phyloP scores from a whole-genome alignment of 1,284 basidiomycete genomes.

The Sanghuangporus sanghuang region DNA sequence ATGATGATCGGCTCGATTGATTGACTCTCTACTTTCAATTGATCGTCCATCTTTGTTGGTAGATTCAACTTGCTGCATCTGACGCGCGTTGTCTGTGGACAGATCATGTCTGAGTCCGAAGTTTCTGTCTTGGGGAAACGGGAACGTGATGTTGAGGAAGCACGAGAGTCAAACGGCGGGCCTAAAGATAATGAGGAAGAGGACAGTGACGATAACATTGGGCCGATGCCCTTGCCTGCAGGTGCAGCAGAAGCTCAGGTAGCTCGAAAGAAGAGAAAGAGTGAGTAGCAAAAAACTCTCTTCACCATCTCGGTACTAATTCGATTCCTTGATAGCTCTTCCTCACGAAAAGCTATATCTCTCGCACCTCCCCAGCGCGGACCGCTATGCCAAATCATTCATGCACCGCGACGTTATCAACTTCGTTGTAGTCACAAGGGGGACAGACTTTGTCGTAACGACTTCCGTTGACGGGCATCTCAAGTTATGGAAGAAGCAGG shows the following conservation, averaged over 20 bases:
- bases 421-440: slow-evolving; percentile 84
- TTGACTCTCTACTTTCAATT: background rate
- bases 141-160: slow-evolving; percentile 35
- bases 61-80: background rate
- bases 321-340: slow-evolving; percentile 40
- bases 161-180: slow-evolving; percentile 21
- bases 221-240: slow-evolving; percentile 70
- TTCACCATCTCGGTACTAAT: background rate
- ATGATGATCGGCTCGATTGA: background rate
- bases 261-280: slow-evolving; percentile 69
- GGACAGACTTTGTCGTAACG: slow-evolving; percentile 88
- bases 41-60: background rate
- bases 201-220: slow-evolving; percentile 63
- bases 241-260: slow-evolving; percentile 29
- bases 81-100: background rate
- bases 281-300: slow-evolving; percentile 28
- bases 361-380: slow-evolving; percentile 86
- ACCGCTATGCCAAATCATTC: slow-evolving; percentile 96
- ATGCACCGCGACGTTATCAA: slow-evolving; percentile 97
- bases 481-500: slow-evolving; percentile 99
- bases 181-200: slow-evolving; percentile 22
- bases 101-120: slow-evolving; percentile 36
- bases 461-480: slow-evolving; percentile 94
- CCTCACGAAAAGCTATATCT: slow-evolving; percentile 83
- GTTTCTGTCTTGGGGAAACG: slow-evolving; percentile 61